Percentiles rank a stretch among this genome's conserved stretches.
phyloP scores from a whole-genome alignment of 2,329 filamentous ascomycete genomes.

The Arachnopeziza araneosa region DNA sequence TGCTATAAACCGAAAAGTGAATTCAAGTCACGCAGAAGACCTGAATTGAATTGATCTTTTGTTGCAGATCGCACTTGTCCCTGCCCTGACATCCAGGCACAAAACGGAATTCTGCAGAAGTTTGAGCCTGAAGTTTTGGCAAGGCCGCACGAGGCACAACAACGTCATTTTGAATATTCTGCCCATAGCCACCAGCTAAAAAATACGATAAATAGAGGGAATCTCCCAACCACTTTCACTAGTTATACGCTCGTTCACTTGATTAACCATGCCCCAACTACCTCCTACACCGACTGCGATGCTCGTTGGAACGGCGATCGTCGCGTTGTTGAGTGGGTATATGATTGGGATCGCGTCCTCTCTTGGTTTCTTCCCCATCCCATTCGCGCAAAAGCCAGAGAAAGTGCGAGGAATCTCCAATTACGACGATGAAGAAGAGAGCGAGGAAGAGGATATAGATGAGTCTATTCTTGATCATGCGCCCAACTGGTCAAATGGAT shows the following conservation, averaged over 20 bases:
- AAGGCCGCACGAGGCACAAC: neutral
- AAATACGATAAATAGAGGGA: too few species aligned
- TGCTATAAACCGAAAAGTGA: neutral
- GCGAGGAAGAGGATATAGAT: slow-evolving; percentile 61
- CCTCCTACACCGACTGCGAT: slow-evolving; percentile 39
- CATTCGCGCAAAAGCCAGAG: slow-evolving; percentile 29
- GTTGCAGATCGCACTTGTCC: slow-evolving; percentile 7
- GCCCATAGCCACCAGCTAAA: neutral
- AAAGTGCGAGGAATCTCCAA: slow-evolving; percentile 44
- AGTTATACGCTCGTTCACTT: neutral
- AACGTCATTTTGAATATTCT: neutral
- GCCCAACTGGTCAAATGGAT: slow-evolving; percentile 59
- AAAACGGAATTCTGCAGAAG: neutral
- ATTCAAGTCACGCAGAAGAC: neutral
- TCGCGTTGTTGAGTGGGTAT: slow-evolving; percentile 72
- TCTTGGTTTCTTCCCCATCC: slow-evolving; percentile 67
- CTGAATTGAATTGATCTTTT: neutral
- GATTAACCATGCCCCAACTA: neutral
- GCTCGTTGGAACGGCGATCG: slow-evolving; percentile 66
- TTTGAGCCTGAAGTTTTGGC: slow-evolving; percentile 1
- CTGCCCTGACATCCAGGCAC: slow-evolving; percentile 7
- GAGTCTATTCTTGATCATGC: slow-evolving; percentile 58
- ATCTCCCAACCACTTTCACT: neutral
- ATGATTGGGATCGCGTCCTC: slow-evolving; percentile 67
- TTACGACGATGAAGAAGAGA: slow-evolving; percentile 57